Base-by-base conservation (phyloP, 2,329 filamentous ascomycete species). In the Helminthosporium solani region DNA sequence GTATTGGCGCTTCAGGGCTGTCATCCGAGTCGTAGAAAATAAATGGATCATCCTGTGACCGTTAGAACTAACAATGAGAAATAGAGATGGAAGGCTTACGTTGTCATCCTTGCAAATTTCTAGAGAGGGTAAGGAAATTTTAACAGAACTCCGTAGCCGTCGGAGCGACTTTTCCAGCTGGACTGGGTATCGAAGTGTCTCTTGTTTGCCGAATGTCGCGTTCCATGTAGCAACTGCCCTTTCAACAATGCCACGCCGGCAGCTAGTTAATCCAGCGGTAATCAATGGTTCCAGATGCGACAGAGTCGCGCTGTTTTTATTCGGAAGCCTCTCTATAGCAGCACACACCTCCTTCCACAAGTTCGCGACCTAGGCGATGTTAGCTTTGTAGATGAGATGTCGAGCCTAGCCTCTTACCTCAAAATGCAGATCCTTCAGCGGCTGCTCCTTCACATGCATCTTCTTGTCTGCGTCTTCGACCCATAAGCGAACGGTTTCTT, bases 161-260 rank as follows among this genome's bases (percentile, higher is more conserved):
- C 79, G 73, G 27, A 96, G 73, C 1, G 84, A 79, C 2, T 75
- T 68, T 56, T 83, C 82, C 4, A 96, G 74, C 23, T 73, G 74
- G 9, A 78, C 68, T 0, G 90, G 86, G 66, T 88, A 92, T 19
- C 80, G 71, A 1, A 90, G 61, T 4, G 72, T 71, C 3, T 81
- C 74, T 31, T 80, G 77, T 14, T 78, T 72, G 16, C 83, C 83
- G 60, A 89, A 90, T 0, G 84, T 79, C 0, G 70, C 64, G 55
- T 90, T 91, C 90, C 90, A 96, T 50, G 80, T 75, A 14, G 69
- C 61, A 20, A 84, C 74, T 2, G 82, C 78, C 2, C 63, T 63
- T 36, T 79, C 80, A 9, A 76, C 74, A 8, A 80, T 74, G 3
- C 64, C 68, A 37, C 70, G 73, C 52, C 80, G 76, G 5, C 72